Conservation (phyloP, 1,284 basidiomycete species). For the Sporisorium reilianum region DNA sequence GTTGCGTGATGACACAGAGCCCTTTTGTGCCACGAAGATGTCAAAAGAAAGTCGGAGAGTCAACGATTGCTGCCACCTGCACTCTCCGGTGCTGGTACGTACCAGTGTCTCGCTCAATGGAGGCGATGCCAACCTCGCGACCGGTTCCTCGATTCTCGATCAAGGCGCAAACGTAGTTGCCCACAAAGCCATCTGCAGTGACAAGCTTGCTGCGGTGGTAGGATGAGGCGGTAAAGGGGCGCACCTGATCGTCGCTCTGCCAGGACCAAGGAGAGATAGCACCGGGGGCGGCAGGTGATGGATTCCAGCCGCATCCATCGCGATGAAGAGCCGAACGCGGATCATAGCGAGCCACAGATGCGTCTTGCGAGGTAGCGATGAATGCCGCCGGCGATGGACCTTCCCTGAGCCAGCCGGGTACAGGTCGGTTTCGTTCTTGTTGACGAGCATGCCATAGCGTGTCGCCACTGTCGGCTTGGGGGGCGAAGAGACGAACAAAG, state of each 20-base stretch:
- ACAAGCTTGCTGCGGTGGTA: conserved; percentile 43
- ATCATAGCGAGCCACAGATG: neutral
- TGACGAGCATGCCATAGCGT: neutral
- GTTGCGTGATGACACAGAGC: conserved; percentile 70
- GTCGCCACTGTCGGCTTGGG: conserved; percentile 3
- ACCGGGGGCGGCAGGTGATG: neutral
- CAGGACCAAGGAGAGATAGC: neutral
- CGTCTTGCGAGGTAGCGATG: conserved; percentile 18
- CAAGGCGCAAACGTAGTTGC: conserved; percentile 48
- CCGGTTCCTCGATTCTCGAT: conserved; percentile 73
- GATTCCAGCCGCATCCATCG: neutral
- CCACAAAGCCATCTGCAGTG: conserved; percentile 38
- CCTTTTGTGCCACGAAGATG: conserved; percentile 60
- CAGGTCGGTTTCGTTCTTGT: neutral
- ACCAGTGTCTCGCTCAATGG: conserved; percentile 83
- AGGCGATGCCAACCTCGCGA: conserved; percentile 85
- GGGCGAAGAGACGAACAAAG: conserved; percentile 28
- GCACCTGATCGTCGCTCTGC: conserved; percentile 10
- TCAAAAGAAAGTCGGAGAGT: neutral
- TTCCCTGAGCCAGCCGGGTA: conserved; percentile 18
- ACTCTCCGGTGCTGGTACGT: conserved; percentile 67
- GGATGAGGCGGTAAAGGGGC: conserved; percentile 44
- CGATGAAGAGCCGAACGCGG: neutral
- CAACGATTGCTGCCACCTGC: neutral
- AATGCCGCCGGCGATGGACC: conserved; percentile 20